Percentiles rank a stretch among this genome's conserved stretches.
Evolutionary conservation across 495 filamentous ascomycete species (phyloP).

Genomic region (Daldinia vernicosa): DNA sequence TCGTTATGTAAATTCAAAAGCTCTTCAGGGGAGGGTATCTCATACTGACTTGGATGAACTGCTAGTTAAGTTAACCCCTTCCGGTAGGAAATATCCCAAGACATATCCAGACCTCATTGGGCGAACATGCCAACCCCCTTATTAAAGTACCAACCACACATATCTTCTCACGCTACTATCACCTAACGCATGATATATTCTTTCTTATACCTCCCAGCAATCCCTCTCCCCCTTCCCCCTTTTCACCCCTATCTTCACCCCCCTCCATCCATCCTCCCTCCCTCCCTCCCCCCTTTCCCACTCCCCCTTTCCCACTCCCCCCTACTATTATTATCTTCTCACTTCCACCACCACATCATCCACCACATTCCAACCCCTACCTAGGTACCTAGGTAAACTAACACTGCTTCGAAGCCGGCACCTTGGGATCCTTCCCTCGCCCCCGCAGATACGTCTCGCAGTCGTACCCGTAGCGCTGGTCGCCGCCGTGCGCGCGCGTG

Average conservation of each 20-base stretch:
- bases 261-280: background rate
- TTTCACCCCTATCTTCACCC: background rate
- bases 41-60: background rate
- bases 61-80: too few species aligned
- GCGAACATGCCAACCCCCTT: background rate
- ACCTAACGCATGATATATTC: background rate
- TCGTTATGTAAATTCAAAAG: background rate
- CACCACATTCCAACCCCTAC: too few species aligned
- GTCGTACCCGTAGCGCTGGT: background rate
- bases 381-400: too few species aligned
- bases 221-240: background rate
- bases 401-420: constrained; percentile 25
- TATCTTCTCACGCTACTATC: background rate
- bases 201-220: background rate
- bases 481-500: constrained; percentile 20
- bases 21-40: background rate
- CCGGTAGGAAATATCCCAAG: background rate
- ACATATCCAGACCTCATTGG: background rate
- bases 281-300: background rate
- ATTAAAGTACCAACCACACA: background rate
- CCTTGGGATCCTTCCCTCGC: constrained; percentile 18
- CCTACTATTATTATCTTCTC: background rate
- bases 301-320: background rate
- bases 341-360: background rate
- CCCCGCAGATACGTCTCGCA: constrained; percentile 11